Evolutionary conservation across 257 asterid genomes (phyloP), one percentile per base, ranked within the genome.

Genomic region (Primulina huaijiensis): DNA sequence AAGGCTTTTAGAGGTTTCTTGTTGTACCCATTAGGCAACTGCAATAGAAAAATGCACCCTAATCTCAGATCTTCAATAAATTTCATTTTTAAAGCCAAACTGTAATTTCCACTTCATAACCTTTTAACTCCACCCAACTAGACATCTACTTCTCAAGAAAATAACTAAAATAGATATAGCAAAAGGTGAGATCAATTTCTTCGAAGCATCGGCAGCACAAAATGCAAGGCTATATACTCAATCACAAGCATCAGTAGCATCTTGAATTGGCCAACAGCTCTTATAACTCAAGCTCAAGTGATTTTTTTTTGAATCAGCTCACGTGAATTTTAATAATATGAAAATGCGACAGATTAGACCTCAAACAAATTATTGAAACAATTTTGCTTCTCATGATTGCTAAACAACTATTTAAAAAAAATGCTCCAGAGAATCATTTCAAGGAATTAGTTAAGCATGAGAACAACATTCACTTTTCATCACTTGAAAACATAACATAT

Each of bases 401-500:
- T 37, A 37, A 37, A 40, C 52, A 40, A 11, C 4, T 40, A 2
- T 12, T 43, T 2, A 3, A 1, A 2, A 9, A 1, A 38, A 38
- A 40, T 11, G 16, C 17, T 40, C 46, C 17, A 40, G 17, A 40
- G 12, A 9, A 40, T 40, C 52, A 40, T 12, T 2, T 17, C 53
- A 43, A 12, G 53, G 53, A 43, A 43, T 21, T 43, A 43, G 53
- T 2, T 6, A 2, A 43, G n/a, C 53, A 43, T 37, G 2, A 8
- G 46, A 37, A 37, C 6, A 12, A 8, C 46, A 37, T 37, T 9
- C 11, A 9, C 14, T 37, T 67, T 61, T 61, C 72, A 65, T 12
- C 8, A 25, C 10, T 27, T 75, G 56, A 74, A 53, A 30, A 60
- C 58, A 30, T 68, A 33, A 58, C 14, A 68, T 71, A 65, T 65